Evolutionary conservation across 805 yeast genomes (phyloP), one percentile per base, ranked within the genome.

Genomic region (Metschnikowia baotianmanensis): DNA sequence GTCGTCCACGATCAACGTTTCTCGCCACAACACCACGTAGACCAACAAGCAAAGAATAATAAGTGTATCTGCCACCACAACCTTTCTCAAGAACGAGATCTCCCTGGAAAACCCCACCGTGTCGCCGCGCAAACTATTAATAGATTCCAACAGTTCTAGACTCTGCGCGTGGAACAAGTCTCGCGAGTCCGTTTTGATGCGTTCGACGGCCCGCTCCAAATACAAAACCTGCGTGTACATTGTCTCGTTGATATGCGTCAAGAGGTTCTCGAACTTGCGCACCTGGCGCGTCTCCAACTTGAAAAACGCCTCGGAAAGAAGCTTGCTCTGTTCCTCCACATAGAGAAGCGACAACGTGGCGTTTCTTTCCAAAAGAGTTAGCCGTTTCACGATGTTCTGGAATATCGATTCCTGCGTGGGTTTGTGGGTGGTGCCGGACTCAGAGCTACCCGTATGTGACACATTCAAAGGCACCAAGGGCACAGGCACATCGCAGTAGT

Each of bases 341-440:
- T 89, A 90, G 12, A 85, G 63, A 18, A 88, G 70, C 0, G 96
- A 85, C 30, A 88, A 63, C 0, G 90, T 80, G 0, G 96, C 88
- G 58, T 88, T 89, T 1, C 86, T 74, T 54, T 90, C 97, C 26
- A 90, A 63, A 8, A 82, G 63, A 1, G 82, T 69, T 10, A 90
- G 61, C 33, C 97, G 62, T 51, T 87, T 90, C 69, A 86, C 81
- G 34, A 90, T 86, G 55, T 84, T 88, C 53, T 86, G 86, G 63
- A 86, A 90, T 24, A 90, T 83, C 0, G 96, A 88, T 48, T 89
- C 96, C 55, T 85, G 91, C 0, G 86, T 76, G 3, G 72, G 61
- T 42, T 48, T 37, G 43, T n/a, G n/a, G n/a, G 47, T 13, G 39
- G 46, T 42, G 36, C 18, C 39, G 3, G 29, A 4, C 8, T 33